A percentile compares a stretch with the other conserved stretches of the same genome.
Evolutionary conservation across 2,329 filamentous ascomycete genomes (phyloP).

Genomic region (Apiospora koreana): DNA sequence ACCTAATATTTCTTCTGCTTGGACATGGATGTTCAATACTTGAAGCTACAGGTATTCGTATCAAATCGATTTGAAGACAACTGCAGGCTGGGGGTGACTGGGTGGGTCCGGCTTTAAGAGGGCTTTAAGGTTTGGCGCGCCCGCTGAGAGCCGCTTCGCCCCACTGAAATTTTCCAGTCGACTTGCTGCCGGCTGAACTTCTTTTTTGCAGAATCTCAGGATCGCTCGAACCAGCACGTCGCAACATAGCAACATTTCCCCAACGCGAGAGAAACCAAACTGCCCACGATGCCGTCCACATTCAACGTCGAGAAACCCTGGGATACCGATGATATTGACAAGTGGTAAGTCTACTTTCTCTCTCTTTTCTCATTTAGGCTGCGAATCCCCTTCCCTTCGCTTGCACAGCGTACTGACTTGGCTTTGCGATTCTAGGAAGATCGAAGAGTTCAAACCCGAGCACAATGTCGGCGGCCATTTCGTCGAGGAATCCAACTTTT

Average conservation of each 20-base stretch:
- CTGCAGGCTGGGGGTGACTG: neutral
- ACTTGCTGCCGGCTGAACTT: neutral
- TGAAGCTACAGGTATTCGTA: too few species aligned
- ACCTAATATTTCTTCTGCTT: too few species aligned
- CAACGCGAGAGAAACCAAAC: neutral
- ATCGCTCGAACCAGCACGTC: neutral
- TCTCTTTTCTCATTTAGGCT: too few species aligned
- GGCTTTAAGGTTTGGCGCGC: constrained; percentile 5
- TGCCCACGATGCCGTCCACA: constrained; percentile 14
- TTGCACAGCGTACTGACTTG: constrained; percentile 11
- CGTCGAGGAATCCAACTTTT: constrained; percentile 89
- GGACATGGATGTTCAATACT: too few species aligned
- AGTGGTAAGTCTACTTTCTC: constrained; percentile 62
- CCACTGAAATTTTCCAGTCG: constrained; percentile 6
- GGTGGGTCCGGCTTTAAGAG: neutral
- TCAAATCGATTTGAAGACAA: too few species aligned
- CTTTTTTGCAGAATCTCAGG: constrained; percentile 2
- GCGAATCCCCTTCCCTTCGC: neutral
- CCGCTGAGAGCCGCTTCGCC: constrained; percentile 4
- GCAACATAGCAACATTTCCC: neutral
- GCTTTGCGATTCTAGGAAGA: neutral
- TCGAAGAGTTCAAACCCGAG: constrained; percentile 59
- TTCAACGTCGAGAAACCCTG: constrained; percentile 43
- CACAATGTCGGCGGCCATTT: constrained; percentile 87
- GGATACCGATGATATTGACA: constrained; percentile 97